Evolutionary conservation across 495 filamentous ascomycete species (phyloP), one percentile per base, ranked within the genome.

Genomic region (Elaphomyces granulatus): DNA sequence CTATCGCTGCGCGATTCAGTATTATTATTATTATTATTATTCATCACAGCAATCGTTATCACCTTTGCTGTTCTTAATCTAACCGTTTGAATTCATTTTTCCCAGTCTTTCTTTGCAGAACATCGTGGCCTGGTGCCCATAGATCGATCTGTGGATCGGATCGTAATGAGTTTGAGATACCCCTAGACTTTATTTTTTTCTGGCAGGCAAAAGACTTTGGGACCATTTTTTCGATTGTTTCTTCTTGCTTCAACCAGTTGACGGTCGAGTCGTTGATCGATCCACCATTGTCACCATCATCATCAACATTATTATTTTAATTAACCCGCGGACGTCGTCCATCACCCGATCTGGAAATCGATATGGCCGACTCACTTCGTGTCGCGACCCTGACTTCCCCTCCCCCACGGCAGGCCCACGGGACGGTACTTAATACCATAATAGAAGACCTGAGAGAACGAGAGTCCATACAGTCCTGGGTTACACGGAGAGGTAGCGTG

Each of bases 361-460:
- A 62, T 45, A 73, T 85, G 82, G 71, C 69, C 53, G 52, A 72
- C 70, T 56, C 68, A 54, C 50, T 72, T 50, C 67, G 80, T 48
- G 70, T 74, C 43, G 59, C 72, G 53, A 72, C 64, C 45, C 70
- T 49, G 20, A 58, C 59, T 59, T 63, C 45, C 48, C 73, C 79
- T 45, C 74, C 73, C 43, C 69, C 72, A 52, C 74, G 66, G 82
- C 85, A 72, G 81, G 82, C 57, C 69, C 75, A 68, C 61, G 72
- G 69, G 54, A 66, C 70, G 56, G 56, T 61, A 46, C 80, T 87
- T 82, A 85, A 87, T 83, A 80, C 81, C 45, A 84, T 87, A 77
- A 78, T 81, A 52, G 83, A 87, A 63, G 80, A 87, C 53, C 70
- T 41, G 6, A 50, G 57, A 28, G 60, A 64, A 40, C 45, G n/a